These are phyloP conservation scores for Ettlia oleoabundans DNA, from an alignment of 139 green algal genomes.

Conservation along the genomic window DNA sequence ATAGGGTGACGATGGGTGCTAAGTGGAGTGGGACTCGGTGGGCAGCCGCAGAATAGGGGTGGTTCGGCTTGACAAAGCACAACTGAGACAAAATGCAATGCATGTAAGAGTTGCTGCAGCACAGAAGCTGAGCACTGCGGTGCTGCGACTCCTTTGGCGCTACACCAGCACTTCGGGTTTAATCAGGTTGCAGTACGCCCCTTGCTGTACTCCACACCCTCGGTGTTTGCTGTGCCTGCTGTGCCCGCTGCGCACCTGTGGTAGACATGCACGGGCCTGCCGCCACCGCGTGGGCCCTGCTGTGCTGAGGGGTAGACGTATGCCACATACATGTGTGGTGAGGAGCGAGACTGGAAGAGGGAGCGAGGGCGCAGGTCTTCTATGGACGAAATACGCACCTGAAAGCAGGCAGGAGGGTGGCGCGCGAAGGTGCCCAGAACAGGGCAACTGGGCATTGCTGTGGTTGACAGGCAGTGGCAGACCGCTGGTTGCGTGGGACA, in stretches of 20 bases:
- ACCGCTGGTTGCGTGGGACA: no score
- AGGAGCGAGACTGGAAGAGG: neutral
- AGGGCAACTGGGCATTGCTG: no score
- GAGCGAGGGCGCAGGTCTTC: neutral
- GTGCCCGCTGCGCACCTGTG: constrained; percentile 4
- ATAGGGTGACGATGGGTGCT: neutral
- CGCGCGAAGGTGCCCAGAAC: neutral
- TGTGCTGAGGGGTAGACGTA: constrained; percentile 11
- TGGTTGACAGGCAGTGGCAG: no score
- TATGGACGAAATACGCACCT: no score
- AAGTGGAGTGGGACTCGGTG: no score
- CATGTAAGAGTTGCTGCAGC: no score
- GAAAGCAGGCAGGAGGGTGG: neutral
- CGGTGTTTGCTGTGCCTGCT: neutral
- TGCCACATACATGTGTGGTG: neutral
- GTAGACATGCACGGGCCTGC: neutral
- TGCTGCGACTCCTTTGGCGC: no score
- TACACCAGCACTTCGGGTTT: neutral
- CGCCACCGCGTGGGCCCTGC: constrained; percentile 1
- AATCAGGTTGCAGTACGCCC: neutral
- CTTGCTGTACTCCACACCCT: neutral
- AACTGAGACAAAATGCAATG: no score
- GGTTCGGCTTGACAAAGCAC: no score
- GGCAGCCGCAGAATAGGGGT: no score
- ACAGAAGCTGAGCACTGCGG: no score